Evolutionary conservation across 352 stramenopile genomes (phyloP), one percentile per base, ranked within the genome.

Genomic region (Globisporangium spinosum): DNA sequence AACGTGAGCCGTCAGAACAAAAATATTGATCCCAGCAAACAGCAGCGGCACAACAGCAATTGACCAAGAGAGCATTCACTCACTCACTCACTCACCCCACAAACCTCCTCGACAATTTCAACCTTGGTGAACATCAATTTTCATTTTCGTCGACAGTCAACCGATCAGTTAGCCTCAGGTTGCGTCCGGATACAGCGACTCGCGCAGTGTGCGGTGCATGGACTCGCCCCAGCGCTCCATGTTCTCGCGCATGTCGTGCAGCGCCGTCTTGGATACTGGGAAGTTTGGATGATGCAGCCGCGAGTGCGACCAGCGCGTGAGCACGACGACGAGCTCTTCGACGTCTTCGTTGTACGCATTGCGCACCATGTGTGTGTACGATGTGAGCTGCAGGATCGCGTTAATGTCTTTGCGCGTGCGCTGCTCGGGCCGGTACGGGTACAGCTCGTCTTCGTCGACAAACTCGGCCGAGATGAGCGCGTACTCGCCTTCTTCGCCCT

Each of bases 371-470:
- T 29, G 66, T 20, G 35, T 79, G 40, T 72, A 64, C 40, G 67
- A 68, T 34, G 62, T 72, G 2, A 64, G 29, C 55, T 72, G 40
- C 25, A 79, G 70, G 17, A 81, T 71, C 32, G 71, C 76, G 3
- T 69, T 82, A 2, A 68, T 68, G 43, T 88, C 79, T 25, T 80
- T 77, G 2, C 79, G 73, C n/a, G 89, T 65, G 6, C 79, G 78
- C 43, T 80, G 64, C 2, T 63, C 22, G 0, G 75, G 64, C 5
- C 72, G 77, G 27, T 85, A 89, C 34, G 78, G 77, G 57, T 82
- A 78, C 40, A 73, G 65, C 13, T 77, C 77, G 64, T 88, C 79
- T 5, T 67, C 61, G 58, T 85, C 73, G 2, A 74, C 69, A 32
- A 69, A 80, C 65, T 88, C 77, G 22, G 73, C 62, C 32, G 72